phyloP scores from a whole-genome alignment of 2,329 filamentous ascomycete genomes.

The Xylaria polymorpha region DNA sequence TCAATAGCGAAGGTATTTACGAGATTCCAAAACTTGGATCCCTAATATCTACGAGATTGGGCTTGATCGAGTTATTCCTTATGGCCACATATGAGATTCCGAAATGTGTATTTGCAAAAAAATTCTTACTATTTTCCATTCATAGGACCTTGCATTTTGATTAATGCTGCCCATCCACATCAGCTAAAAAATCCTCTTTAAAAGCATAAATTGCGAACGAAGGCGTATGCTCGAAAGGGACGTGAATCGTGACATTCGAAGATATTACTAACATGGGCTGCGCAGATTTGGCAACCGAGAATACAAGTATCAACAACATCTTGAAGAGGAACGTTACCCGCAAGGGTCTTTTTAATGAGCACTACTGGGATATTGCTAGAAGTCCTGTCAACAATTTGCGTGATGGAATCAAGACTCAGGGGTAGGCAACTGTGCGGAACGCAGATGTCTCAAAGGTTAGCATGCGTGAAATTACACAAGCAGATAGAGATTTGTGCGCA shows the following conservation, averaged over 20 bases:
- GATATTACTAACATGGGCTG: constrained; percentile 76
- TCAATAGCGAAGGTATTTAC: constrained; percentile 75
- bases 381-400: constrained; percentile 25
- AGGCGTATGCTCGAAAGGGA: constrained; percentile 72
- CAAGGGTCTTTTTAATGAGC: constrained; percentile 31
- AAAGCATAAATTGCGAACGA: constrained; percentile 72
- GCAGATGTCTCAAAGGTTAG: background rate
- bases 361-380: constrained; percentile 14
- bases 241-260: constrained; percentile 75
- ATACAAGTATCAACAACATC: constrained; percentile 52
- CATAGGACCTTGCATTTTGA: constrained; percentile 71
- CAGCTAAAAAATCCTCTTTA: constrained; percentile 71
- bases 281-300: constrained; percentile 55
- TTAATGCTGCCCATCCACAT: constrained; percentile 72
- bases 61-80: constrained; percentile 77
- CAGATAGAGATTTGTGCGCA: no score
- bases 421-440: constrained; percentile 23
- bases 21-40: constrained; percentile 81
- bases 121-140: background rate
- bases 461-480: background rate
- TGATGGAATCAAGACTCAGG: constrained; percentile 45
- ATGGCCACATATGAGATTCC: constrained; percentile 68
- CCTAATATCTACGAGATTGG: constrained; percentile 80
- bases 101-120: constrained; percentile 1
- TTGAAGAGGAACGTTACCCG: constrained; percentile 31